Evolutionary conservation across 2,329 filamentous ascomycete species (phyloP), one percentile per base, ranked within the genome.

Genomic region (Sphaerostilbella broomeana): DNA sequence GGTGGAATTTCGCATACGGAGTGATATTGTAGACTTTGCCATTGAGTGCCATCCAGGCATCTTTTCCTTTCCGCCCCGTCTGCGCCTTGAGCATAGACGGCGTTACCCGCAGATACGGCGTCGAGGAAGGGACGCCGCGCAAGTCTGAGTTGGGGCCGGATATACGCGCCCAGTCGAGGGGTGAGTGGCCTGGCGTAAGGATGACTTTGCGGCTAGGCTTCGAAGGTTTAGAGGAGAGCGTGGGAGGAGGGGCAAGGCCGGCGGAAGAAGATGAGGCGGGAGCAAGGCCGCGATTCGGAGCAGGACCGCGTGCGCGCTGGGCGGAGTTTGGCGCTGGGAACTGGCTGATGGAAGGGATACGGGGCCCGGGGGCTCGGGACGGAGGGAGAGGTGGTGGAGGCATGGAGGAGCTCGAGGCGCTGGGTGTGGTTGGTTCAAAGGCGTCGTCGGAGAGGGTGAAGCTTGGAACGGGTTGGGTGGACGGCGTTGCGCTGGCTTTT

Each of bases 21-120:
- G 82, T 83, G 42, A 98, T 81, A 55, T 97, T 97, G 65, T 97
- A 98, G 19, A 97, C 90, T 54, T 85, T 84, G 1, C 90, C 89
- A 44, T 86, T 83, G 45, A 94, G 81, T 1, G 79, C 85, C 44
- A 84, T 94, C 92, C 92, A 98, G 1, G 89, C 87, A 53, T 94
- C 86, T 46, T 76, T 81, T 7, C 87, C 87, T 56, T 84, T 85
- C 20, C 90, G 78, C 0, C 90, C 90, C 26, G 85, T 94, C 63
- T 87, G 80, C 26, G 68, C 63, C 57, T 81, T 83, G 10, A 98
- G 72, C 72, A 86, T 77, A 5, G 80, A 81, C 2, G 90, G 89
- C 5, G 89, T 86, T 24, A 98, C 87, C 31, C 84, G 79, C 28
- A 86, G 65, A 69, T 78, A 71, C 42, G 73, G 66, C 4, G 69